Conservation (phyloP, 495 filamentous ascomycete genomes). For the Lepidopterella palustris region DNA sequence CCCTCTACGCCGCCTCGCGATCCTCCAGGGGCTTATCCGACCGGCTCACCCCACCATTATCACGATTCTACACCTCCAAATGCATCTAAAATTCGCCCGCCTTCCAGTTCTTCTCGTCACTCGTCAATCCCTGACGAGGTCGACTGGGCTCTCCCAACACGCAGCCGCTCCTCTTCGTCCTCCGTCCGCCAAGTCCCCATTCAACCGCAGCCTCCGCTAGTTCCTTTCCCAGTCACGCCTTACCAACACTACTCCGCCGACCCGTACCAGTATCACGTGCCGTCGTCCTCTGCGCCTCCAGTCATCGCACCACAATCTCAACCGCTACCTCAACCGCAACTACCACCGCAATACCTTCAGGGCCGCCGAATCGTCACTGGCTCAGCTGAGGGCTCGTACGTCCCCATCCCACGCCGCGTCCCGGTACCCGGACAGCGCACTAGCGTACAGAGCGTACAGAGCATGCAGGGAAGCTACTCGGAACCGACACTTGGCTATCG, state of each 20-base stretch:
- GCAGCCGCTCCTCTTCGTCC: constrained; percentile 18
- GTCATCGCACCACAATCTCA: background rate
- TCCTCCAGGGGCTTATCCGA: constrained; percentile 23
- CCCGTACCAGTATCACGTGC: constrained; percentile 16
- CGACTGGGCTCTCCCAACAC: constrained; percentile 12
- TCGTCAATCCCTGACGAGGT: constrained; percentile 26
- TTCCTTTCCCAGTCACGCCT: constrained; percentile 21
- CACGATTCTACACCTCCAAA: constrained; percentile 26
- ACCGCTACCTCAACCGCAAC: constrained; percentile 13
- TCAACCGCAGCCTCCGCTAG: background rate
- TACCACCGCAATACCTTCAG: background rate
- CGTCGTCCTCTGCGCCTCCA: background rate
- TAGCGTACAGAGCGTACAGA: constrained; percentile 14
- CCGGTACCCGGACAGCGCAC: constrained; percentile 24
- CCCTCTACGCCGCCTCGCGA: constrained; percentile 26
- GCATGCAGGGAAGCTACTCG: constrained; percentile 24
- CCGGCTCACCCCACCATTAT: constrained; percentile 15
- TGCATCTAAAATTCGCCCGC: constrained; percentile 22
- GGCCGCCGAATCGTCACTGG: constrained; percentile 11
- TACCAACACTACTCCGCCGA: constrained; percentile 24
- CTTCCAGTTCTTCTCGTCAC: constrained; percentile 29
- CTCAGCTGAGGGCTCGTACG: constrained; percentile 14
- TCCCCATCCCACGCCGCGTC: constrained; percentile 23
- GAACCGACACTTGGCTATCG: constrained; percentile 24
- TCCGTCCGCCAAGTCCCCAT: constrained; percentile 22